These are phyloP conservation scores for Aspergillus vadensis DNA, from an alignment of 2,329 filamentous ascomycete species.

Conservation along the genomic window DNA sequence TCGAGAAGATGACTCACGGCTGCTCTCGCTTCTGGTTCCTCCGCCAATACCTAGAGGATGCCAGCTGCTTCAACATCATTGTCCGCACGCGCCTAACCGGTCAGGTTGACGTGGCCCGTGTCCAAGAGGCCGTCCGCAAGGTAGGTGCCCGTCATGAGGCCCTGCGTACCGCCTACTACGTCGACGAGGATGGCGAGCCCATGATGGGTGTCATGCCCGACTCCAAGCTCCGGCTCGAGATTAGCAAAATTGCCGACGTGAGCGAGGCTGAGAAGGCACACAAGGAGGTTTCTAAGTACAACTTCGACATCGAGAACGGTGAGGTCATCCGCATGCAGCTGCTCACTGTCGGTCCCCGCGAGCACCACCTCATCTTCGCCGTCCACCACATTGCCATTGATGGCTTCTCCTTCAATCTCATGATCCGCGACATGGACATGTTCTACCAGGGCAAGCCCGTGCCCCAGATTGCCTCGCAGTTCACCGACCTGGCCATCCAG, in stretches of 20 bases:
- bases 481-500: background rate
- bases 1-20: background rate
- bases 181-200: background rate
- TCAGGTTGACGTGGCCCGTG: background rate
- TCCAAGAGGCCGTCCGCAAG: background rate
- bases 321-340: conserved; percentile 6
- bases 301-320: too few relatives aligned
- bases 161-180: background rate
- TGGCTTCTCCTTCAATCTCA: conserved; percentile 27
- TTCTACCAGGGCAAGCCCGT: background rate
- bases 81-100: background rate
- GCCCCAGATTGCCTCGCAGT: too few relatives aligned
- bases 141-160: background rate
- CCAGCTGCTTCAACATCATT: conserved; percentile 21
- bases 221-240: background rate
- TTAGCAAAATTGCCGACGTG: too few relatives aligned
- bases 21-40: conserved; percentile 1
- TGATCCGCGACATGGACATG: conserved; percentile 28
- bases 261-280: too few relatives aligned
- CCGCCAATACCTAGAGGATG: conserved; percentile 11
- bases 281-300: too few relatives aligned
- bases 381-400: conserved; percentile 42
- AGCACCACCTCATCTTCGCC: conserved; percentile 28
- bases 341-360: conserved; percentile 18
- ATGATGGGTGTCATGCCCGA: background rate